Evolutionary conservation across 1,139 yeast genomes (phyloP).

Genomic region (Hanseniaspora uvarum): DNA sequence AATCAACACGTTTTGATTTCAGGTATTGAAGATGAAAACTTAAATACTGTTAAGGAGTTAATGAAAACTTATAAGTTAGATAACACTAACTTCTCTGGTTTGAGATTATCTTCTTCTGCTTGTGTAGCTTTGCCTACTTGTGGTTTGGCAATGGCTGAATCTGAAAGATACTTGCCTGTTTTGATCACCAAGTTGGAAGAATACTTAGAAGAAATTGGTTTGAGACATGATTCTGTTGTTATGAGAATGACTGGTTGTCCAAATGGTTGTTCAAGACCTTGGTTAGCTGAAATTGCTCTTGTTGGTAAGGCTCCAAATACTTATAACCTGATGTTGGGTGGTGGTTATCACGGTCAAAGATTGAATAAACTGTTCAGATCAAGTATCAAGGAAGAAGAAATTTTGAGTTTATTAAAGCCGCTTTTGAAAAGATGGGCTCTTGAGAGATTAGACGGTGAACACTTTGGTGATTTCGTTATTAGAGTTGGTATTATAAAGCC

Average conservation of each 20-base stretch:
- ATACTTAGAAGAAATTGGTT: constrained; percentile 80
- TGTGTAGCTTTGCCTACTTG: constrained; percentile 99
- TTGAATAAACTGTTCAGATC: constrained; percentile 81
- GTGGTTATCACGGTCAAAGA: constrained; percentile 91
- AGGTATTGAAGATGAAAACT: constrained; percentile 58
- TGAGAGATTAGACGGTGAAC: constrained; percentile 85
- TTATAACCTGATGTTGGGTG: constrained; percentile 89
- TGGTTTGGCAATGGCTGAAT: constrained; percentile 98
- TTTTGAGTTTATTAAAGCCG: constrained; percentile 64
- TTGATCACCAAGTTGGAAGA: constrained; percentile 72
- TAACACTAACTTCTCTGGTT: constrained; percentile 70
- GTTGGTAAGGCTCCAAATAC: constrained; percentile 94
- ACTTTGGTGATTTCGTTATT: constrained; percentile 86
- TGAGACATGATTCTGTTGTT: constrained; percentile 87
- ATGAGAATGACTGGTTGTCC: constrained; percentile 99
- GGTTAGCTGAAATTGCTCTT: constrained; percentile 92
- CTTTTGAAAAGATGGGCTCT: constrained; percentile 89
- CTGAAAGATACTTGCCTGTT: constrained; percentile 86
- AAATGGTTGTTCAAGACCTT: constrained; percentile 96
- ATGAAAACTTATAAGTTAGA: constrained; percentile 71
- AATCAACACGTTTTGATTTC: constrained; percentile 84
- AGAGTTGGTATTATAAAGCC: constrained; percentile 80
- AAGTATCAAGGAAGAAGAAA: constrained; percentile 84
- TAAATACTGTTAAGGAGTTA: constrained; percentile 50
- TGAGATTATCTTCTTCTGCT: constrained; percentile 85